Base-by-base conservation (phyloP, 176 grass and related monocot species). In the Chrysopogon serrulatus region DNA sequence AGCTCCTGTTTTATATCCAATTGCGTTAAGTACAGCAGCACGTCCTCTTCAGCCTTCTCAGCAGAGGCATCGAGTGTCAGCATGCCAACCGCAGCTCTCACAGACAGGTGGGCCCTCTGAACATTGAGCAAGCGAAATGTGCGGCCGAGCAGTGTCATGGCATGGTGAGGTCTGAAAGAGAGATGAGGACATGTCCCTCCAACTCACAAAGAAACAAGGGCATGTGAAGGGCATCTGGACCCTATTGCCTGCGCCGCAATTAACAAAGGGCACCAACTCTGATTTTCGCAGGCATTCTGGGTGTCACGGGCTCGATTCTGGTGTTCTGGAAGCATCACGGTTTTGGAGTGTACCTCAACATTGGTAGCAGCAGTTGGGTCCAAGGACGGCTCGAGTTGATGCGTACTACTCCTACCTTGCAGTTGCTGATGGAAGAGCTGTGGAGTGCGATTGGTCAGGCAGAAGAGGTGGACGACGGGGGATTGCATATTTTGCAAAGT, bases 191-290 rank as follows among this genome's bases (percentile, higher is more conserved):
- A 51, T 23, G 30, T 80, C 40, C 10, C 82, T 80, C 65, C 71
- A 71, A 26, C 11, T 75, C 84, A 64, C 72, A 82, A 71, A 87
- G 78, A 33, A 90, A 92, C 92, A 94, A 90, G 88, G 24, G 47
- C 92, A 94, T 90, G 92, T 94, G 92, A 94, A 65, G 69, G 71
- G 44, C 68, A 28, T 73, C 65, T 92, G 83, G 87, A 85, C 30
- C 17, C 44, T 69, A n/a, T 62, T 15, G 61, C 42, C 57, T 23
- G n/a, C 10, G 63, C 23, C 0, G 24, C 80, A 54, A 35, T 79
- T 65, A 80, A 74, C 69, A 84, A 47, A 30, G n/a, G 39, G 35
- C 68, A 40, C 44, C 26, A 7, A 57, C 17, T 80, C 57, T 57
- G 31, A 54, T 59, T 23, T 76, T 75, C 34, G 15, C 7, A 21